Evolutionary conservation across 129 eudicot species (phyloP), one percentile per base, ranked within the genome.

Genomic region (Artemisia annua): DNA sequence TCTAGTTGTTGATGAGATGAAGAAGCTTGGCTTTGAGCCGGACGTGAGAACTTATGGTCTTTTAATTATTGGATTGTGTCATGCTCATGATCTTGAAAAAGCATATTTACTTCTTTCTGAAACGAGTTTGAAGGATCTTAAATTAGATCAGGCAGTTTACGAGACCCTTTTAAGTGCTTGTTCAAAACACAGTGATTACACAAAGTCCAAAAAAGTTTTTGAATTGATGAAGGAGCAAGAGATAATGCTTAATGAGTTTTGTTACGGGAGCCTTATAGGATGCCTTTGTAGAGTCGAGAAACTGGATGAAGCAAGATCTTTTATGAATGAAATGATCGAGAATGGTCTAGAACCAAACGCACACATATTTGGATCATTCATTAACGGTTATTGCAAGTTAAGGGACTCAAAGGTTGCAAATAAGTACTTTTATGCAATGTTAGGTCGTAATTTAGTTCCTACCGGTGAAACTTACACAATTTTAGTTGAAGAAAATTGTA

Each of bases 1-100:
- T 80, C 80, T 79, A 62, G 72, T 87, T 48, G 78, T 87, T 56
- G 90, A 19, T 18, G 86, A 88, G 76, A 92, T 89, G 98, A 87
- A 83, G 70, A 72, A 79, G 18, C 83, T 77, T 73, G 86, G 87
- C 59, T 63, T 92, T 79, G 73, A 67, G 48, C 96, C 89, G 57
- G 70, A 89, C 17, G 80, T 59, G 43, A 80, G 64, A 85, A 85
- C 81, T 60, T 89, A 72, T 53, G 80, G 85, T 72, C 82, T 82
- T 46, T 75, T 92, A 44, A 83, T 92, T 13, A 85, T 75, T 60
- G 88, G 85, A 9, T 79, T 92, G 17, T 83, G 94, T 68, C 85
- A 67, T n/a, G 74, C 60, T 57, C 81, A 83, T 56, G 87, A 89
- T 82, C 85, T 83, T 12, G 76, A 83, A 20, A 76, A 79, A 70